Evolutionary conservation across 768 basidiomycete genomes (phyloP).

Genomic region (Tylopilus sp.): DNA sequence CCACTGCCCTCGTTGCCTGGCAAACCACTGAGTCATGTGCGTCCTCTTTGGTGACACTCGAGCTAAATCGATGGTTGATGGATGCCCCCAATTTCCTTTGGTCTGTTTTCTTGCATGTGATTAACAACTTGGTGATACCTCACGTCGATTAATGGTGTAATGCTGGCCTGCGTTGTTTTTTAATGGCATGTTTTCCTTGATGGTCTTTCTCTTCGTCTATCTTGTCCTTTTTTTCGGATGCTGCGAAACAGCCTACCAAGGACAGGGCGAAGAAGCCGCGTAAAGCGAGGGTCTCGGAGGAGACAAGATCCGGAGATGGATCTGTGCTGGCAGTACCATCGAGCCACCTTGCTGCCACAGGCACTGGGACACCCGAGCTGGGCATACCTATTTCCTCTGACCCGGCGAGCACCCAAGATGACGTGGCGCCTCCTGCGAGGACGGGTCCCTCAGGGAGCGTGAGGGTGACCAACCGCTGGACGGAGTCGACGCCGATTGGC

Average conservation of each 20-base stretch:
- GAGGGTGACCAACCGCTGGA: conserved; percentile 32
- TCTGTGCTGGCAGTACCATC: not conserved
- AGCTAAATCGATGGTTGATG: conserved; percentile 45
- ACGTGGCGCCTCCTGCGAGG: conserved; percentile 5
- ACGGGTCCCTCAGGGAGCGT: conserved; percentile 4
- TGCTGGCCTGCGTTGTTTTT: conserved; percentile 20
- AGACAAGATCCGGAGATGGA: conserved; percentile 2
- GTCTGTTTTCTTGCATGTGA: conserved; percentile 9
- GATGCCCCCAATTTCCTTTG: conserved; percentile 8
- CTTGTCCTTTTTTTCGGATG: conserved; percentile 11
- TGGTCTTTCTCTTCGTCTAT: conserved; percentile 2
- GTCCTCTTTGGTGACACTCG: conserved; percentile 67
- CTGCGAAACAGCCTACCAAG: conserved; percentile 60
- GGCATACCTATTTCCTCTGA: not conserved
- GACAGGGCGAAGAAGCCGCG: conserved; percentile 67
- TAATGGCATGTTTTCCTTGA: conserved; percentile 27
- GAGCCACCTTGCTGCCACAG: not conserved
- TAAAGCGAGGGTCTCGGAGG: conserved; percentile 37
- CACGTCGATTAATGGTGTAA: conserved; percentile 33
- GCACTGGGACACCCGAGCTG: conserved; percentile 3
- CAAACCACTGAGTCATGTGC: conserved; percentile 81
- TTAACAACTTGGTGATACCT: conserved; percentile 20
- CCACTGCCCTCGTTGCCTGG: conserved; percentile 45
- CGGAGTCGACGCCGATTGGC: conserved; percentile 31
- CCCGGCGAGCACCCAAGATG: not conserved